A percentile compares a stretch with the other conserved stretches of the same genome.
These are phyloP conservation scores for Aspergillus funiculosus DNA, from an alignment of 495 filamentous ascomycete species.

Conservation along the genomic window DNA sequence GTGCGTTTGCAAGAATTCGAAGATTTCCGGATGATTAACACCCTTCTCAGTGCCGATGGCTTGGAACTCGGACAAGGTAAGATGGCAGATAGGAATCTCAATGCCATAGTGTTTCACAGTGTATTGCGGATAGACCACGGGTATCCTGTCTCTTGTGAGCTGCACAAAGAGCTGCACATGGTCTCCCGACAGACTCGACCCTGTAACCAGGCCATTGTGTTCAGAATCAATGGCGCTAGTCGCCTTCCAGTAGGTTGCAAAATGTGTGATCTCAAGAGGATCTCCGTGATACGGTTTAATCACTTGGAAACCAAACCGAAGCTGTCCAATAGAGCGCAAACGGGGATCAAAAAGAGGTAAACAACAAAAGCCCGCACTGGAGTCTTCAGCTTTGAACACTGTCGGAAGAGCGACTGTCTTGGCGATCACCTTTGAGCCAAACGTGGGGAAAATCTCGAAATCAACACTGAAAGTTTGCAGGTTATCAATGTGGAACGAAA, in stretches of 20 bases:
- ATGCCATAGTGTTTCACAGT: slow-evolving; percentile 73
- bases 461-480: slow-evolving; percentile 89
- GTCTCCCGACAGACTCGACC: slow-evolving; percentile 88
- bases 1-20: slow-evolving; percentile 42
- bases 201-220: slow-evolving; percentile 81
- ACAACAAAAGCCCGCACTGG: slow-evolving; percentile 74
- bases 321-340: slow-evolving; percentile 87
- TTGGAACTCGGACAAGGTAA: slow-evolving; percentile 70
- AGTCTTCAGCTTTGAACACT: slow-evolving; percentile 66
- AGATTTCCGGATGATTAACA: slow-evolving; percentile 33
- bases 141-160: slow-evolving; percentile 76
- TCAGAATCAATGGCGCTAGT: slow-evolving; percentile 83
- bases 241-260: slow-evolving; percentile 98
- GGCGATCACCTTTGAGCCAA: slow-evolving; percentile 94
- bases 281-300: slow-evolving; percentile 95
- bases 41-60: slow-evolving; percentile 52
- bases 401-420: slow-evolving; percentile 86
- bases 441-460: slow-evolving; percentile 96
- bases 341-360: slow-evolving; percentile 89
- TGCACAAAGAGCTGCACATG: slow-evolving; percentile 90
- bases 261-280: slow-evolving; percentile 91
- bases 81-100: slow-evolving; percentile 68
- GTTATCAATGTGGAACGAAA: slow-evolving; percentile 94
- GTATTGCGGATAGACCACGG: slow-evolving; percentile 81
- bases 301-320: slow-evolving; percentile 88